phyloP scores from a whole-genome alignment of 257 asterid genomes.

The Oldenlandia corymbosa region DNA sequence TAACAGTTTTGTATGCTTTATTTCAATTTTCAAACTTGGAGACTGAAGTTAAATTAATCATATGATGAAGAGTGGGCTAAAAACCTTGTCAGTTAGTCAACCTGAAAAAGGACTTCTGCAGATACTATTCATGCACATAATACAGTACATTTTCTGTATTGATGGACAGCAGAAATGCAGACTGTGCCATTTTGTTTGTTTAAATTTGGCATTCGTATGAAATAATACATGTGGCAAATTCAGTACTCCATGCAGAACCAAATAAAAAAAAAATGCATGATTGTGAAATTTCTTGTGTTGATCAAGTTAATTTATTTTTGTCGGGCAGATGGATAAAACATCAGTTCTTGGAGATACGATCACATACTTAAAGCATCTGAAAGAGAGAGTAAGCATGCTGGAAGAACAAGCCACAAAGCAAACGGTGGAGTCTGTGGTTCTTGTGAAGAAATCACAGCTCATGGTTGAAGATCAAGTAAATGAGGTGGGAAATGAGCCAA shows the following conservation, averaged over 20 bases:
- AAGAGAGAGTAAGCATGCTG: slow-evolving; percentile 25
- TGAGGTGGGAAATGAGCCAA: slow-evolving; percentile 19
- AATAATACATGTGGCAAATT: no score
- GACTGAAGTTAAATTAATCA: not conserved
- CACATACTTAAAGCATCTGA: slow-evolving; percentile 16
- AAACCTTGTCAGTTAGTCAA: not conserved
- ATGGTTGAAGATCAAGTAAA: slow-evolving; percentile 31
- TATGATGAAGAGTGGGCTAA: not conserved
- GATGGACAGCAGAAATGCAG: no score
- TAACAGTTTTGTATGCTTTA: not conserved
- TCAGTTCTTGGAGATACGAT: slow-evolving; percentile 41
- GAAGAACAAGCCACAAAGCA: slow-evolving; percentile 30
- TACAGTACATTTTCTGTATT: no score
- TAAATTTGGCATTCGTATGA: no score
- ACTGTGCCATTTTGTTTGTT: no score
- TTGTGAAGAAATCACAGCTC: slow-evolving; percentile 31
- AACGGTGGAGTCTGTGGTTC: slow-evolving; percentile 24
- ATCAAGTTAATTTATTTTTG: not conserved
- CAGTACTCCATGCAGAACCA: no score
- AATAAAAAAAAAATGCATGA: no score
- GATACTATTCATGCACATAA: no score
- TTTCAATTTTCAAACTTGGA: not conserved
- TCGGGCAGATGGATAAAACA: slow-evolving; percentile 38
- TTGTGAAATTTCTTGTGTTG: not conserved
- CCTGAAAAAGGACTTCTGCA: not conserved